Conservation (phyloP, 305 asterid genomes). For the Fraxinus angustifolia region DNA sequence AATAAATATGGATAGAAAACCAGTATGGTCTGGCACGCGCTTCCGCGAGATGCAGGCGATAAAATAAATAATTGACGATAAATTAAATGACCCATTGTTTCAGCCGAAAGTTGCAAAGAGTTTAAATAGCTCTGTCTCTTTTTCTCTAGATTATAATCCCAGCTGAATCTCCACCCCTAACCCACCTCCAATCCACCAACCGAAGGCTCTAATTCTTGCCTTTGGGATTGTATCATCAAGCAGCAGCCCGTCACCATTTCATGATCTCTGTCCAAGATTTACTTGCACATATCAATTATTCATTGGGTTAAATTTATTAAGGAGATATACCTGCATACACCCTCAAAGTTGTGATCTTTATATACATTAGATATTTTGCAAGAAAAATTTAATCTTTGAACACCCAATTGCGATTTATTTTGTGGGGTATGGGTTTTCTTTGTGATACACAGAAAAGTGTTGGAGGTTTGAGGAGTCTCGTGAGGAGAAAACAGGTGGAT, state of each 20-base stretch:
- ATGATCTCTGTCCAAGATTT: slow-evolving; percentile 17
- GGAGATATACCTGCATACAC: background rate
- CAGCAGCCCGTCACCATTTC: slow-evolving; percentile 8
- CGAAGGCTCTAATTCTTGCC: slow-evolving; percentile 17
- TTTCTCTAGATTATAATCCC: background rate
- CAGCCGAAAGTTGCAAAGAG: background rate
- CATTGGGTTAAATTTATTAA: background rate
- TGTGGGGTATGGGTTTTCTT: slow-evolving; percentile 48
- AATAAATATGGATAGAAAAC: background rate
- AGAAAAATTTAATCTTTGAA: slow-evolving; percentile 22
- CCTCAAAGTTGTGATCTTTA: background rate
- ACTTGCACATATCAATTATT: slow-evolving; percentile 20
- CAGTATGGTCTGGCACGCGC: background rate
- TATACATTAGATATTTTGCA: slow-evolving; percentile 11
- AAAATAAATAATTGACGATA: background rate
- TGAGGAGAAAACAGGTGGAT: slow-evolving; percentile 93
- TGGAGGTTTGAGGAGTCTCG: slow-evolving; percentile 56
- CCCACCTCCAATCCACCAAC: background rate
- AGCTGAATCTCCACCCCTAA: slow-evolving; percentile 27
- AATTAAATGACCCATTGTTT: background rate
- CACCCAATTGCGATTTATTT: slow-evolving; percentile 13
- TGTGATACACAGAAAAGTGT: slow-evolving; percentile 34
- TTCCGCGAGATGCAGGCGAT: background rate
- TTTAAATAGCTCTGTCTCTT: background rate
- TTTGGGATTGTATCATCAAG: slow-evolving; percentile 19